Base-by-base conservation (phyloP, 2,329 filamentous ascomycete genomes). In the Trichoderma sp. region DNA sequence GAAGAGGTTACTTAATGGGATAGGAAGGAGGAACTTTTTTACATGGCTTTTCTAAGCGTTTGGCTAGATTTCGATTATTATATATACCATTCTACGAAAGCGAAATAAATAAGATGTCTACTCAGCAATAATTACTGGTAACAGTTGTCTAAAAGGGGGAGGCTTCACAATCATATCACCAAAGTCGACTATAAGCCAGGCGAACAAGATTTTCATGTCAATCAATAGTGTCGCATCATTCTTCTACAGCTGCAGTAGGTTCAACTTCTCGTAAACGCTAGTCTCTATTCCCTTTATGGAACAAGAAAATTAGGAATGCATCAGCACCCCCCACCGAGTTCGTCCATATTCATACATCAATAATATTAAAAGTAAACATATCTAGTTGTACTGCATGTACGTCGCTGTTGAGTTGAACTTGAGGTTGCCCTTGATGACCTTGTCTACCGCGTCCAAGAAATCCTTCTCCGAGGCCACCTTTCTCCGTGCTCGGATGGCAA, bases 381-480 rank as follows among this genome's bases (percentile, higher is more conserved):
- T 58, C 37, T 97, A 98, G 83, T 99, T 99, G 87, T 99, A 99
- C 84, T 98, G 96, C 88, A 96, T 96, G 84, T 99, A 99, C 72
- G 92, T 94, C 60, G 96, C 95, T 70, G 96, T 99, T 69, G 92
- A 96, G 88, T 97, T 98, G 87, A 99, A 99, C 89, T 99, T 99
- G 80, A 97, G 85, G 82, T 98, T 97, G 75, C 92, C 94, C 88
- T 97, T 97, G 85, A 98, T 98, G 72, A 99, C 96, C 89, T 99
- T 99, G 86, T 99, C 96, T 71, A 99, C 96, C 3, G 96, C 95
- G 69, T 93, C 94, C 75, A 99, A 83, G 83, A 99, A 99, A 82
- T 99, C 96, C 87, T 99, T 98, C 86, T 99, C 96, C 1, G 94
- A 95, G 0, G 96, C 96, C 18, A 99, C 93, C 91, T 99, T 99